These are phyloP conservation scores for Barnettozyma siamensis DNA, from an alignment of 805 yeast species.

Conservation along the genomic window DNA sequence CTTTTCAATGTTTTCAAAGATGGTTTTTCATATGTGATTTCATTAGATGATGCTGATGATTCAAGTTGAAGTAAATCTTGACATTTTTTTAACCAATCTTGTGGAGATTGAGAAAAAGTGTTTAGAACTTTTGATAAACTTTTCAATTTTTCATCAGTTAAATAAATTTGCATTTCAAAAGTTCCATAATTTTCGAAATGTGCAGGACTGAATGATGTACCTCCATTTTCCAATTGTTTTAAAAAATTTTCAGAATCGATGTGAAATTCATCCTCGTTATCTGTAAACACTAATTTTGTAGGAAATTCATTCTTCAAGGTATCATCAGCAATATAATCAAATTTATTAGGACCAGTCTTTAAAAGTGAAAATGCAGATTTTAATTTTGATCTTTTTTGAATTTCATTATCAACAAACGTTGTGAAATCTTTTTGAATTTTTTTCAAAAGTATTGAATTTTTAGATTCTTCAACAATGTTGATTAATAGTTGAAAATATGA, in stretches of 20 bases:
- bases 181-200: conserved; percentile 15
- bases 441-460: conserved; percentile 32
- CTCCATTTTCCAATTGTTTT: conserved; percentile 8
- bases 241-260: conserved; percentile 29
- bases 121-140: conserved; percentile 31
- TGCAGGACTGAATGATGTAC: conserved; percentile 5
- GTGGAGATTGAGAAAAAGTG: conserved; percentile 39
- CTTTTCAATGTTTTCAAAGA: conserved; percentile 39
- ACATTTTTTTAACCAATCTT: conserved; percentile 47
- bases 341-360: conserved; percentile 30
- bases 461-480: conserved; percentile 38
- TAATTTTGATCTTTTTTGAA: conserved; percentile 35
- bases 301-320: conserved; percentile 47
- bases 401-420: conserved; percentile 35
- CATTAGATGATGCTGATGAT: too few species aligned
- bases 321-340: conserved; percentile 49
- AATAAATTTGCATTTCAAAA: conserved; percentile 40
- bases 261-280: conserved; percentile 28
- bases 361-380: conserved; percentile 27
- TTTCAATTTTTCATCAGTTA: conserved; percentile 49
- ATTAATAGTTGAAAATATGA: conserved; percentile 43
- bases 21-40: conserved; percentile 30
- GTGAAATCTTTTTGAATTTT: conserved; percentile 31
- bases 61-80: conserved; percentile 29
- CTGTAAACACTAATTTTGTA: conserved; percentile 41